Evolutionary conservation across 345 rosid species (phyloP), one percentile per base, ranked within the genome.

Genomic region (Limnanthes douglasii): DNA sequence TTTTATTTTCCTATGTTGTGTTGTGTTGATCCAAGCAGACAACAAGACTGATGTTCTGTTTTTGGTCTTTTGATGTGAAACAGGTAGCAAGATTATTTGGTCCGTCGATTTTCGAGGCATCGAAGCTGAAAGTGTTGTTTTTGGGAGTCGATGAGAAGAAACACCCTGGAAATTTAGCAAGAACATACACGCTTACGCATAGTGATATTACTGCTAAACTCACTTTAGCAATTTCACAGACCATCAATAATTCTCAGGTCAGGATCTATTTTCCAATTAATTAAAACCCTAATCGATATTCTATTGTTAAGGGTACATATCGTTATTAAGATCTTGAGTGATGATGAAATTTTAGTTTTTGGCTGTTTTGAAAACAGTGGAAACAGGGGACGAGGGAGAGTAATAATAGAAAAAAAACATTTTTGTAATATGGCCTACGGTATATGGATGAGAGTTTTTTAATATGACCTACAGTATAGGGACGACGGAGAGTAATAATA

Each of bases 161-260:
- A 54, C 97, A 88, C 45, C 97, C 97, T 8, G 80, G 80, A 63
- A 72, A 69, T 30, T 60, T 88, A 1, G 82, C 94, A 1, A 88
- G 98, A 54, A 79, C 98, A 39, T 88, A 83, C 24, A 88, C 95
- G 0, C 86, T 88, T 4, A 88, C 97, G 3, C 95, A 88, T 37
- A 77, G 92, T 64, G 98, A 88, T 47, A 31, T 88, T 21, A 79
- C 94, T 5, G 66, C 98, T 46, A 83, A 68, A 72, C 46, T 88
- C 15, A 88, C 95, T 32, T 45, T 88, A 40, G 98, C 95, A 27
- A 68, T 88, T 24, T 88, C 95, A 7, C 86, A 88, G 5, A 67
- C 92, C 23, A 88, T 88, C 2, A 74, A 88, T 46, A 83, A 88
- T 37, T 74, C 95, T 57, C 98, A 88, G 97, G 97, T 88, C 49